These are phyloP conservation scores for Zygosaccharomyces pseudorouxii DNA, from an alignment of 805 yeast genomes.

Conservation along the genomic window DNA sequence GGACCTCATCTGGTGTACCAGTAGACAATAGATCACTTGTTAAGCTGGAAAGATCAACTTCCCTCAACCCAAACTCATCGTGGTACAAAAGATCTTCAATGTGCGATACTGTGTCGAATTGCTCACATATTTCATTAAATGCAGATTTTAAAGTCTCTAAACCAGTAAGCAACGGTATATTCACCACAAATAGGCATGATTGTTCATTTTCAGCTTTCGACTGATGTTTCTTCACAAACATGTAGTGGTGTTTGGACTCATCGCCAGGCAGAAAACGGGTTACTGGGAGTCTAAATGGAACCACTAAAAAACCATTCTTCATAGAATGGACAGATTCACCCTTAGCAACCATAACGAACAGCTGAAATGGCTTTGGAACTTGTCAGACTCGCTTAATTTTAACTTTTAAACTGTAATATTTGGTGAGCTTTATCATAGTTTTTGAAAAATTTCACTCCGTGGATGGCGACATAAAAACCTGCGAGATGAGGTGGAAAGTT, in stretches of 20 bases:
- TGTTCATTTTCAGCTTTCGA: constrained; percentile 41
- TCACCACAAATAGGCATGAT: constrained; percentile 65
- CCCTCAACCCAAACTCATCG: constrained; percentile 42
- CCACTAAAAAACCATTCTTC: constrained; percentile 36
- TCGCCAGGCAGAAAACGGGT: constrained; percentile 13
- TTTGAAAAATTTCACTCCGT: constrained; percentile 7
- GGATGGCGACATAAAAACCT: not conserved
- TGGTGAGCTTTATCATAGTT: not conserved
- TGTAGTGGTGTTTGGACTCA: constrained; percentile 43
- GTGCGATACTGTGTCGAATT: constrained; percentile 50
- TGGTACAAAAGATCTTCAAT: constrained; percentile 47
- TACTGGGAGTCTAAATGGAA: constrained; percentile 32
- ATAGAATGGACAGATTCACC: constrained; percentile 17
- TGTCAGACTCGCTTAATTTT: not conserved
- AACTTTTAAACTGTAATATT: not conserved
- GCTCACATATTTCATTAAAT: constrained; percentile 49
- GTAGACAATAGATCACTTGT: constrained; percentile 51
- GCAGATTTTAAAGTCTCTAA: constrained; percentile 50
- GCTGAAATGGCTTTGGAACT: not conserved
- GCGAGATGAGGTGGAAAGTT: not conserved
- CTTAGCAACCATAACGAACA: constrained; percentile 3
- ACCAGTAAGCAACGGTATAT: constrained; percentile 64
- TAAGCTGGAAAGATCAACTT: constrained; percentile 51
- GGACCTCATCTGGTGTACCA: constrained; percentile 27
- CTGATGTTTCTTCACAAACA: constrained; percentile 63